phyloP scores from a whole-genome alignment of 192 early-diverging fungal genomes.

The Coemansia nantahalensis region DNA sequence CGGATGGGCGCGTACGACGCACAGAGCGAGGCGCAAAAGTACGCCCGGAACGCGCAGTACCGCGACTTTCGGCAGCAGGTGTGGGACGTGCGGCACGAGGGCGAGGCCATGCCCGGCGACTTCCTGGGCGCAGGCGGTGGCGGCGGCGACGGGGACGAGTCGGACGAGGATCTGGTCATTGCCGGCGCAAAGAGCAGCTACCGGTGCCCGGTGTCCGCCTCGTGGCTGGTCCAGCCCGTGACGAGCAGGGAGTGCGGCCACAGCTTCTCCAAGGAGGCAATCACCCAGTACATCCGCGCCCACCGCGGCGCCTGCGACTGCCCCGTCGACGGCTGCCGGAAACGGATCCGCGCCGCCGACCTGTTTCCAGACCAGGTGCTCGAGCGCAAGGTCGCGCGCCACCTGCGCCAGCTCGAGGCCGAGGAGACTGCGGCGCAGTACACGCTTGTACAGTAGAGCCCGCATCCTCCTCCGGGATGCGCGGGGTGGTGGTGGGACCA shows the following conservation, averaged over 20 bases:
- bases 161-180: conserved; percentile 40
- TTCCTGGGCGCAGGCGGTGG: conserved; percentile 14
- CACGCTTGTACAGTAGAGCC: conserved; percentile 26
- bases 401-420: conserved; percentile 32
- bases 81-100: conserved; percentile 40
- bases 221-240: conserved; percentile 54
- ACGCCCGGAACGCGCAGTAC: conserved; percentile 20
- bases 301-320: conserved; percentile 18
- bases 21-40: conserved; percentile 14
- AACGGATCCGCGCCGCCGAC: conserved; percentile 19
- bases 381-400: conserved; percentile 52
- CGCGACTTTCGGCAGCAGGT: conserved; percentile 34
- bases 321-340: conserved; percentile 48
- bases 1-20: conserved; percentile 7
- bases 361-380: conserved; percentile 45
- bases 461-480: too few relatives aligned
- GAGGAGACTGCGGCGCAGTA: conserved; percentile 35
- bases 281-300: conserved; percentile 22
- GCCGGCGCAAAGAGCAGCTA: conserved; percentile 24
- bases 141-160: conserved; percentile 2
- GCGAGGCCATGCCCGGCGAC: conserved; percentile 27
- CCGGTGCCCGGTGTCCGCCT: conserved; percentile 56
- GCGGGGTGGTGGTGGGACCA: too few relatives aligned
- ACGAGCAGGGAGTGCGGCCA: conserved; percentile 57
- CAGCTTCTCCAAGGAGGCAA: conserved; percentile 54